Evolutionary conservation across 2,329 filamentous ascomycete species (phyloP).

Genomic region (Ophiostoma triangulosporum): DNA sequence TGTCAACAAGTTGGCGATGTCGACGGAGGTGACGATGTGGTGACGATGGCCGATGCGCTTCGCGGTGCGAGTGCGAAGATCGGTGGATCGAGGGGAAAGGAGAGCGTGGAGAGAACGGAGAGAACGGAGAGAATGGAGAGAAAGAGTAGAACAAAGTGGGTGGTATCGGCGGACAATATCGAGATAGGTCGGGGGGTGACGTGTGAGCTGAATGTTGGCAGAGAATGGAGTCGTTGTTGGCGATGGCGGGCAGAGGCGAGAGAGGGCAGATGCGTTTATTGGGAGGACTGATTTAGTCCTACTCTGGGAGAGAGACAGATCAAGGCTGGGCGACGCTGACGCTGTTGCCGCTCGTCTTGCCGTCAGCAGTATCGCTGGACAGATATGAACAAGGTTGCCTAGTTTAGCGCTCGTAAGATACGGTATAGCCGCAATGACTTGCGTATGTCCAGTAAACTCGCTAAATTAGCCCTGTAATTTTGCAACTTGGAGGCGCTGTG

Average conservation of each 20-base stretch:
- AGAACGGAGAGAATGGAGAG: not conserved
- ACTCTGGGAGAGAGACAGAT: too few species aligned
- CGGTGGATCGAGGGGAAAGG: not conserved
- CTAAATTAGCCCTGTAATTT: too few species aligned
- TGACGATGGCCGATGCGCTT: not conserved
- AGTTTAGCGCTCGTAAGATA: too few species aligned
- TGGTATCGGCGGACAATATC: not conserved
- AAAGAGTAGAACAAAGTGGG: not conserved
- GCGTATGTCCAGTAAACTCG: too few species aligned
- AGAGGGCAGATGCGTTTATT: not conserved
- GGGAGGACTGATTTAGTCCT: too few species aligned
- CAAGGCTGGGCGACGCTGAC: too few species aligned
- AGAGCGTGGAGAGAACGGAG: not conserved
- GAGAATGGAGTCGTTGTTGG: not conserved
- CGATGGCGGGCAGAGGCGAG: not conserved
- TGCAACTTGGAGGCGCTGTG: too few species aligned
- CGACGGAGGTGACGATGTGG: not conserved
- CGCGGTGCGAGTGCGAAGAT: not conserved
- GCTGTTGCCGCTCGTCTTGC: too few species aligned
- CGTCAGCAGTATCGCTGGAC: too few species aligned
- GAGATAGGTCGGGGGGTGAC: too few species aligned
- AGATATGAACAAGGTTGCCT: too few species aligned
- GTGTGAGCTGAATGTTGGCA: not conserved
- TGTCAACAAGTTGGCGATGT: not conserved
- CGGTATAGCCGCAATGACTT: too few species aligned